Evolutionary conservation across 2,329 filamentous ascomycete genomes (phyloP).

Genomic region (Stagonosporopsis vannaccii): DNA sequence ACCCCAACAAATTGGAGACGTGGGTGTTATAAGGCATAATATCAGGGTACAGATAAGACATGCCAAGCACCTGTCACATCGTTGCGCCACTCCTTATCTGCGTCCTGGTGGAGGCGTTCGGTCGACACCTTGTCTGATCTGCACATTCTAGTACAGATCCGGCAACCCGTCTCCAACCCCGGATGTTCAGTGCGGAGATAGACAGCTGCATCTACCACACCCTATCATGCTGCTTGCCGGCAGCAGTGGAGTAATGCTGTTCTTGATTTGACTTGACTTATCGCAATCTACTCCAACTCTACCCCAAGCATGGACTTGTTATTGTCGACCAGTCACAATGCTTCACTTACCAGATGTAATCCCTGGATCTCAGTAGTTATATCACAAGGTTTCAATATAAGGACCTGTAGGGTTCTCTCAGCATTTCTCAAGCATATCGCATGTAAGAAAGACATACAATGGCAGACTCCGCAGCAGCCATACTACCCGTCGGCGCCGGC

Average conservation of each 20-base stretch:
- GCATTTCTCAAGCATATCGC: too few species aligned
- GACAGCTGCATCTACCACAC: conserved; percentile 12
- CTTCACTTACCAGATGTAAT: not conserved
- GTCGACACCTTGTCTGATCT: conserved; percentile 3
- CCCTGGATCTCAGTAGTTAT: too few species aligned
- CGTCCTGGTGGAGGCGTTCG: not conserved
- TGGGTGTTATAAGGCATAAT: not conserved
- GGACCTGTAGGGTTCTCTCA: not conserved
- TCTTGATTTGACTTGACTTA: not conserved
- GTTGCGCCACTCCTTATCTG: conserved; percentile 11
- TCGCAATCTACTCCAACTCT: conserved; percentile 11
- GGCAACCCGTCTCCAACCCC: conserved; percentile 11
- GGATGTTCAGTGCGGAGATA: conserved; percentile 9
- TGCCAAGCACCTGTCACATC: conserved; percentile 3
- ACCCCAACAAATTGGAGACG: conserved; percentile 10
- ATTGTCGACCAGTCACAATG: not conserved
- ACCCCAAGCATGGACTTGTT: not conserved
- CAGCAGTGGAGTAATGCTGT: conserved; percentile 3
- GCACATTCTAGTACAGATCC: conserved; percentile 3
- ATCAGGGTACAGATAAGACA: conserved; percentile 9
- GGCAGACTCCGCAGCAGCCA: conserved; percentile 11
- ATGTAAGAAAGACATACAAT: not conserved
- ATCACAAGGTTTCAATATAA: conserved; percentile 1
- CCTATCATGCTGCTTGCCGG: conserved; percentile 2
- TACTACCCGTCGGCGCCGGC: conserved; percentile 51